Base-by-base conservation (phyloP, 768 basidiomycete species). In the Pleurotus ostreatus region DNA sequence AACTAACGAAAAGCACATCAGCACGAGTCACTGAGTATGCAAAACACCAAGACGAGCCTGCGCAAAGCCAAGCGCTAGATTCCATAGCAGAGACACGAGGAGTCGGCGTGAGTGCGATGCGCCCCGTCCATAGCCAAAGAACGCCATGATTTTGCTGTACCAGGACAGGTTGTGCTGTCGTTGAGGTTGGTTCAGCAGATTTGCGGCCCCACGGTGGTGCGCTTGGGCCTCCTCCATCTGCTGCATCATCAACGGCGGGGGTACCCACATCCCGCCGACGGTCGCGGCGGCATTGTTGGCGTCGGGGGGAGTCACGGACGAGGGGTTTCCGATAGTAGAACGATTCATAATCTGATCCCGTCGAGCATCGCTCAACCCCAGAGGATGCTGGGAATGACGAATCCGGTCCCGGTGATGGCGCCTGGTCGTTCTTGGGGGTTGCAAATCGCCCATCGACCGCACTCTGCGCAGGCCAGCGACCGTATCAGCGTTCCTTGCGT, bases 51-150 rank as follows among this genome's bases (percentile, higher is more conserved):
- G 49, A 67, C 74, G 38, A 46, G 83, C 84, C 74, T 85, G 84
- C 13, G 72, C 61, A 37, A 77, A 60, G 55, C 76, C 77, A 59
- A 79, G 79, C 4, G 63, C 46, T 16, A 82, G 55, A 39, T 71
- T 74, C 63, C 75, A 78, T 23, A 80, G 65, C 7, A 84, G 59
- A 13, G 77, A 77, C 23, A 84, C 70, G 18, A 82, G 63, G 47
- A 78, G 71, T 61, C 78, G 79, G 44, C 83, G 72, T 16, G 72
- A 72, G 58, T 67, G 70, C 5, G 77, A 70, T n/a, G 76, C 78
- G 40, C 76, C 68, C n/a, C 74, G 71, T 6, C 84, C 83, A 61
- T 78, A 72, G 4, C 83, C 84, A 30, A 85, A 66, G 61, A 79
- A 72, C 2, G 65, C 64, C 58, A 77, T 69, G 4, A 71, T 58